Conservation (phyloP, 768 basidiomycete species). For the Daedaleopsis sinensis region DNA sequence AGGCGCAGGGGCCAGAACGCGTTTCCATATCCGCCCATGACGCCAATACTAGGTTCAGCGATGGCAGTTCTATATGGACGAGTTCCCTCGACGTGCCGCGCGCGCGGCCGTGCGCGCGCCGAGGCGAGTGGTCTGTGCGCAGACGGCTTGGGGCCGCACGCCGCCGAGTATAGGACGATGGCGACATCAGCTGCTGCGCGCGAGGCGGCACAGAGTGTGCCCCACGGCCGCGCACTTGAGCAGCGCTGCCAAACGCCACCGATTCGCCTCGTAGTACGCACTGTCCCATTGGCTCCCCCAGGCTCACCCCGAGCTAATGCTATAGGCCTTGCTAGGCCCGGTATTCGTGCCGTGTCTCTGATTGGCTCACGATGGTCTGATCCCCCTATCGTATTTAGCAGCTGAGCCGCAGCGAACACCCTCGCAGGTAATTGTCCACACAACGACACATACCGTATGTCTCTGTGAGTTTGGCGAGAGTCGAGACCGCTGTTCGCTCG, state of each 20-base stretch:
- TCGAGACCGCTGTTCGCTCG: neutral
- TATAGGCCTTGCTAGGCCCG: constrained; percentile 2
- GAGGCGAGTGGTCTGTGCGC: neutral
- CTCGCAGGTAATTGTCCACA: neutral
- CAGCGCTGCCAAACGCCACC: constrained; percentile 7
- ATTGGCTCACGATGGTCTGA: constrained; percentile 8
- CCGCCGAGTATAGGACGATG: constrained; percentile 11
- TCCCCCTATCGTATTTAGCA: neutral
- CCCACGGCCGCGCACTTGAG: constrained; percentile 6
- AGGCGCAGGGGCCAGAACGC: neutral
- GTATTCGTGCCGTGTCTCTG: constrained; percentile 1
- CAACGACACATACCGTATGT: neutral
- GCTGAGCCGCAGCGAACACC: neutral
- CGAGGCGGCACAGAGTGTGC: neutral
- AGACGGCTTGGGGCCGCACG: constrained; percentile 1
- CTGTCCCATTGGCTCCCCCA: constrained; percentile 4
- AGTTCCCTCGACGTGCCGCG: constrained; percentile 11
- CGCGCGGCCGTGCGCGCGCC: neutral
- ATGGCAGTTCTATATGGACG: neutral
- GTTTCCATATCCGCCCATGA: constrained; percentile 11
- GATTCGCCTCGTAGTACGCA: neutral
- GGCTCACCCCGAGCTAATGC: too few species aligned
- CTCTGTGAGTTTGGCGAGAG: neutral
- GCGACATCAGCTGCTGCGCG: constrained; percentile 18
- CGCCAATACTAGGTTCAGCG: constrained; percentile 4